These are phyloP conservation scores for Solanum sitiens DNA, from an alignment of 257 asterid species.

Conservation along the genomic window DNA sequence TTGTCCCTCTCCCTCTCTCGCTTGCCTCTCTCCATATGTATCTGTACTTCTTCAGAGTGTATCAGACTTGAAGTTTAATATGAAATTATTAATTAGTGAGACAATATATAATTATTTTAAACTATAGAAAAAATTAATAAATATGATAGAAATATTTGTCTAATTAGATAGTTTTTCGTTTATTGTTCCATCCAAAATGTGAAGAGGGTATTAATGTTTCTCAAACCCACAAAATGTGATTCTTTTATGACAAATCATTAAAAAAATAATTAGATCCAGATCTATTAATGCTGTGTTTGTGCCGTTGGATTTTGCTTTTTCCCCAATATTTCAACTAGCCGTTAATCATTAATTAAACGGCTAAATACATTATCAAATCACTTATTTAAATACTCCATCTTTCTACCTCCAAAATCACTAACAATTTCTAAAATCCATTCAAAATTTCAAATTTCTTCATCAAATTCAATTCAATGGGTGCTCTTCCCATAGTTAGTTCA, in stretches of 20 bases:
- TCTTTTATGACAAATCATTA: too few relatives aligned
- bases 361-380: not conserved
- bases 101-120: too few relatives aligned
- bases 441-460: not conserved
- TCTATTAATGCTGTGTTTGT: not conserved
- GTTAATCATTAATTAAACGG: slow-evolving; percentile 12
- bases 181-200: not conserved
- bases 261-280: not conserved
- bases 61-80: not conserved
- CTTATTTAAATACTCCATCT: slow-evolving; percentile 1
- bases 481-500: not conserved
- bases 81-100: not conserved
- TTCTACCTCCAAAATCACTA: not conserved
- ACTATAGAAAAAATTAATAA: too few relatives aligned
- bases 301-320: not conserved
- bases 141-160: too few relatives aligned
- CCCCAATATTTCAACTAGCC: not conserved
- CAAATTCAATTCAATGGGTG: slow-evolving; percentile 8
- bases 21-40: not conserved
- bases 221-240: not conserved
- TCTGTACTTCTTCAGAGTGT: not conserved
- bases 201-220: not conserved
- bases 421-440: not conserved
- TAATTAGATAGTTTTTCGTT: too few relatives aligned
- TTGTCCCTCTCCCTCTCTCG: too few relatives aligned